These are phyloP conservation scores for Pestalotiopsis sp. DNA, from an alignment of 2,329 filamentous ascomycete species.

Conservation along the genomic window DNA sequence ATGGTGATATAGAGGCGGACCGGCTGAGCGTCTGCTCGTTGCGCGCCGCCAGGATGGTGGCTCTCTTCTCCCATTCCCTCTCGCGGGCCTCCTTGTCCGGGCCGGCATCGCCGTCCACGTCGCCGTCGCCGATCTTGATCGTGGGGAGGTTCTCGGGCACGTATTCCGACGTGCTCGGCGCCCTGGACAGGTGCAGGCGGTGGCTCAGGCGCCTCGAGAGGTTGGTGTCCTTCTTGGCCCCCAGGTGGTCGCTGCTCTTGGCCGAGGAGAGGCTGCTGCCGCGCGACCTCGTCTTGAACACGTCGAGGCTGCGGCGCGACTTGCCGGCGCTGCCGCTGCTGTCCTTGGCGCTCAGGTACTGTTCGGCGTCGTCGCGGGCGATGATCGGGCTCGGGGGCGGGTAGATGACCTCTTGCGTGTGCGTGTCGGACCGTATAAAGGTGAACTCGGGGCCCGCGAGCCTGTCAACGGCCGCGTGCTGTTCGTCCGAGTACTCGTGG, in stretches of 20 bases:
- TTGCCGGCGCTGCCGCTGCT: slow-evolving; percentile 20
- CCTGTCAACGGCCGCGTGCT: slow-evolving; percentile 35
- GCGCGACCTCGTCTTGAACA: slow-evolving; percentile 50
- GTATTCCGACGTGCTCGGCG: slow-evolving; percentile 65
- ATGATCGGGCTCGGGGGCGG: slow-evolving; percentile 53
- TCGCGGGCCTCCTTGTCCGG: slow-evolving; percentile 53
- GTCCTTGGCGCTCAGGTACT: slow-evolving; percentile 27
- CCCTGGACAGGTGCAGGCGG: slow-evolving; percentile 66
- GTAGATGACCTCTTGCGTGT: slow-evolving; percentile 75
- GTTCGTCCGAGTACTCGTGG: slow-evolving; percentile 33
- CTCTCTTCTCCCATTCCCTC: slow-evolving; percentile 87
- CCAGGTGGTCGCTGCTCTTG: slow-evolving; percentile 18
- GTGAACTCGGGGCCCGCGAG: slow-evolving; percentile 68
- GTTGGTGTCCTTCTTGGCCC: slow-evolving; percentile 27
- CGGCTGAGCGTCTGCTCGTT: slow-evolving; percentile 51
- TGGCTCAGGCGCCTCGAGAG: slow-evolving; percentile 60
- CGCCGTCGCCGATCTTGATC: slow-evolving; percentile 55
- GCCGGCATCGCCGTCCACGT: slow-evolving; percentile 46
- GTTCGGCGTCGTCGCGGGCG: slow-evolving; percentile 22
- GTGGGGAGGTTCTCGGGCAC: slow-evolving; percentile 80
- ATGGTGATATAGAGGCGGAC: slow-evolving; percentile 37
- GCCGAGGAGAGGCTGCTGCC: slow-evolving; percentile 48
- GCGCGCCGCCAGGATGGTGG: slow-evolving; percentile 79
- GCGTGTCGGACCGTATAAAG: slow-evolving; percentile 83
- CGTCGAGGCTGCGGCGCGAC: slow-evolving; percentile 45